Percentiles rank a stretch among this genome's conserved stretches.
phyloP scores from a whole-genome alignment of 768 basidiomycete genomes.

The Tylopilus felleus region DNA sequence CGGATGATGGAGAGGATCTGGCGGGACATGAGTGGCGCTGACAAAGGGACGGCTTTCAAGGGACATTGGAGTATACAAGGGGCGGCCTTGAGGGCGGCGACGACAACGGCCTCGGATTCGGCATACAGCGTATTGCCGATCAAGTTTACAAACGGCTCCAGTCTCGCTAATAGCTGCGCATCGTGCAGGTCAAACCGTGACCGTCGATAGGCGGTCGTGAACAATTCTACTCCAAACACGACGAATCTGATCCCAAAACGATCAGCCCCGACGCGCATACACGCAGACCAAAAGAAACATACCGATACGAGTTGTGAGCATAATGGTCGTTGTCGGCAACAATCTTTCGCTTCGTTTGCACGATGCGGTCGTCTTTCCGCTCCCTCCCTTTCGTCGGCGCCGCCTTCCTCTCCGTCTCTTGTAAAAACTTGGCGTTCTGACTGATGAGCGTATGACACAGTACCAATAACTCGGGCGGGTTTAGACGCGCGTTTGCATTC shows the following conservation, averaged over 20 bases:
- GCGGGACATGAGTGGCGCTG: conserved; percentile 76
- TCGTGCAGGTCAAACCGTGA: conserved; percentile 85
- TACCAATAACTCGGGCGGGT: conserved; percentile 66
- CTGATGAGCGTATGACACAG: conserved; percentile 88
- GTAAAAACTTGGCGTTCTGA: conserved; percentile 85
- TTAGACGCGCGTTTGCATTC: conserved; percentile 74
- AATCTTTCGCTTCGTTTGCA: conserved; percentile 72
- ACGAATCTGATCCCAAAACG: conserved; percentile 58
- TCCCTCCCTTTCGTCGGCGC: conserved; percentile 30
- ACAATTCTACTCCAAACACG: conserved; percentile 86
- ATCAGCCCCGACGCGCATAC: conserved; percentile 1
- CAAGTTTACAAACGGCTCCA: conserved; percentile 81
- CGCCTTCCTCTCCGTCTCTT: conserved; percentile 45
- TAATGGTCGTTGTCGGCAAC: conserved; percentile 63
- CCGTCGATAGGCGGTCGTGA: conserved; percentile 82
- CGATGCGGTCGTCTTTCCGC: conserved; percentile 55
- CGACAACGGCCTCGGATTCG: conserved; percentile 67
- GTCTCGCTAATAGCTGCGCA: conserved; percentile 64
- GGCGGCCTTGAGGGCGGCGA: conserved; percentile 72
- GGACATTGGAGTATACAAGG: conserved; percentile 84
- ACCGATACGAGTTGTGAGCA: conserved; percentile 86
- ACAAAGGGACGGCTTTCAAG: conserved; percentile 65
- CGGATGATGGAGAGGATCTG: conserved; percentile 84
- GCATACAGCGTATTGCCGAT: conserved; percentile 94
- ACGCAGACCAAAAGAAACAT: conserved; percentile 15